Percentiles rank a stretch among this genome's conserved stretches.
Conservation (phyloP, 257 asterid genomes). For the Solanum megistacrolobum region DNA sequence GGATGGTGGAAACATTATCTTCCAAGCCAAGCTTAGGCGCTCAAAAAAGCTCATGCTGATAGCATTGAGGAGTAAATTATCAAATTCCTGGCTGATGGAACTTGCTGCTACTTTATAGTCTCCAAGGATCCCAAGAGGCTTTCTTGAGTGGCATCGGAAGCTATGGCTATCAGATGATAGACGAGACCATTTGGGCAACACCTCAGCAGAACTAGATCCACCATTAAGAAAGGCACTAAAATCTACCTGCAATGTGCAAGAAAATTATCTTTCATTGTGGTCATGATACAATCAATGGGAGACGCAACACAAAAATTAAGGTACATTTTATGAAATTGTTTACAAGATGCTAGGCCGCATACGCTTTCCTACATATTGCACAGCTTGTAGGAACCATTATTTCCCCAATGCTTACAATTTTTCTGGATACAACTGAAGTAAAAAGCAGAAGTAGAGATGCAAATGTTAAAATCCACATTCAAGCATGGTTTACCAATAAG, state of each 20-base stretch:
- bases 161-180: constrained; percentile 21
- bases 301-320: neutral
- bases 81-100: constrained; percentile 58
- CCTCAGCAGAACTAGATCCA: constrained; percentile 25
- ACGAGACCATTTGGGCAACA: constrained; percentile 32
- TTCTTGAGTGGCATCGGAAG: constrained; percentile 50
- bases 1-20: constrained; percentile 77
- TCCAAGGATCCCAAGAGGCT: constrained; percentile 40
- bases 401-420: neutral
- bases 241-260: constrained; percentile 44
- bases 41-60: constrained; percentile 71
- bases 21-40: constrained; percentile 93
- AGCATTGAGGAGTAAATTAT: constrained; percentile 61
- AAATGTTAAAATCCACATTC: neutral
- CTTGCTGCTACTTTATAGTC: constrained; percentile 43
- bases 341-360: neutral
- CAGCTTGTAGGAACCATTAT: neutral
- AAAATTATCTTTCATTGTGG: neutral
- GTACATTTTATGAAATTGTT: neutral
- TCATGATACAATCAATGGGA: neutral
- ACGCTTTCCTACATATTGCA: neutral
- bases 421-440: neutral
- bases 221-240: constrained; percentile 41
- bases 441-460: neutral
- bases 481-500: neutral